phyloP scores from a whole-genome alignment of 352 stramenopile genomes.

The Phytophthora agathidicida region DNA sequence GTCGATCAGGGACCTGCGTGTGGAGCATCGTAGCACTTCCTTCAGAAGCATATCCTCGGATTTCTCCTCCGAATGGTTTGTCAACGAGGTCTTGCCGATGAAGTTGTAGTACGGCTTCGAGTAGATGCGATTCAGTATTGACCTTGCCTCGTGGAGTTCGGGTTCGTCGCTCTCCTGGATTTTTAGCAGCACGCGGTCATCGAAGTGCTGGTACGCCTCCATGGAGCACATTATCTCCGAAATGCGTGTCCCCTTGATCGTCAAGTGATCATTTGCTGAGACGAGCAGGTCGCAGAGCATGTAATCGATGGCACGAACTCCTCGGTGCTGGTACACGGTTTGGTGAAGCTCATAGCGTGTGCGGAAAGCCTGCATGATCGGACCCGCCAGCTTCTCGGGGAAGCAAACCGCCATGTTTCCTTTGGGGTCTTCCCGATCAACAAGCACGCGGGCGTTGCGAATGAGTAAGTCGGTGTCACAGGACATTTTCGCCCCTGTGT shows the following conservation, averaged over 20 bases:
- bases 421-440: slow-evolving; percentile 53
- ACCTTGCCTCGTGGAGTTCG: slow-evolving; percentile 50
- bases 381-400: slow-evolving; percentile 84
- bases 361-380: slow-evolving; percentile 90
- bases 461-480: slow-evolving; percentile 82
- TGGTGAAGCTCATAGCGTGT: slow-evolving; percentile 89
- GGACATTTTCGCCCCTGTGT: slow-evolving; percentile 78
- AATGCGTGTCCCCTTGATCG: slow-evolving; percentile 67
- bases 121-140: slow-evolving; percentile 66
- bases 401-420: slow-evolving; percentile 79
- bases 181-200: slow-evolving; percentile 76
- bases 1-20: slow-evolving; percentile 30
- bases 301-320: slow-evolving; percentile 83
- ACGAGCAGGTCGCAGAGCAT: slow-evolving; percentile 89
- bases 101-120: slow-evolving; percentile 81
- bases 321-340: slow-evolving; percentile 88
- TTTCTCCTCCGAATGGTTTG: slow-evolving; percentile 47
- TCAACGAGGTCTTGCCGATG: slow-evolving; percentile 69
- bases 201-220: slow-evolving; percentile 83
- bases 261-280: slow-evolving; percentile 64
- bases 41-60: slow-evolving; percentile 55
- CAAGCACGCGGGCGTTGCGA: slow-evolving; percentile 69
- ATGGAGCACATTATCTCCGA: slow-evolving; percentile 69
- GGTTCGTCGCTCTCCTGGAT: slow-evolving; percentile 76
- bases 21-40: slow-evolving; percentile 65